Evolutionary conservation across 768 basidiomycete genomes (phyloP).

Genomic region (Phanerochaete carnosa): DNA sequence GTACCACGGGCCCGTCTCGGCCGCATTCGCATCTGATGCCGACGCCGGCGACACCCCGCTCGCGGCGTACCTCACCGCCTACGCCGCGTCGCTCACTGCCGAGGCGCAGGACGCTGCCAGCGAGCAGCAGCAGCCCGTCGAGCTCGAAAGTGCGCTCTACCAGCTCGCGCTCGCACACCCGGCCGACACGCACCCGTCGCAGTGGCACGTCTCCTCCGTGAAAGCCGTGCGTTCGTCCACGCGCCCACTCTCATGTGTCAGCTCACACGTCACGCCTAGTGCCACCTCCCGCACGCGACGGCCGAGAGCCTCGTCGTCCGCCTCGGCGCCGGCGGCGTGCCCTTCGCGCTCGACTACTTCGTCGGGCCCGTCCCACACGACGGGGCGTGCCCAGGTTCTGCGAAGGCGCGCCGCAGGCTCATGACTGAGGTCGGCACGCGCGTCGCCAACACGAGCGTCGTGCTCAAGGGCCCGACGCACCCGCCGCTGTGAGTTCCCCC

Average conservation of each 20-base stretch:
- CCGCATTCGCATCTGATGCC: conserved; percentile 30
- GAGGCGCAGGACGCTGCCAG: conserved; percentile 15
- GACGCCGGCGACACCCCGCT: conserved; percentile 33
- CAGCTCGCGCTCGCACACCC: conserved; percentile 65
- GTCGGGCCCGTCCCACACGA: conserved; percentile 64
- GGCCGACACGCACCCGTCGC: conserved; percentile 37
- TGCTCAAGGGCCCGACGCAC: conserved; percentile 39
- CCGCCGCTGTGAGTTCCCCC: conserved; percentile 55
- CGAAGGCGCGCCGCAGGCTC: conserved; percentile 7
- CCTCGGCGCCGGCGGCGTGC: conserved; percentile 37
- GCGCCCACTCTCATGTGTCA: not conserved
- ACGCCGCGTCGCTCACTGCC: conserved; percentile 37
- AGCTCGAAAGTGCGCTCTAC: not conserved
- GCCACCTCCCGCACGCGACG: conserved; percentile 54
- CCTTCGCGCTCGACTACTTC: conserved; percentile 73
- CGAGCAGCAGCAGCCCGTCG: not conserved
- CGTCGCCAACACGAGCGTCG: conserved; percentile 50
- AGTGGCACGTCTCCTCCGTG: conserved; percentile 59
- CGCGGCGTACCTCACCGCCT: conserved; percentile 43
- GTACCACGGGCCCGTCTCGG: not conserved
- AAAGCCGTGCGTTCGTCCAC: conserved; percentile 43
- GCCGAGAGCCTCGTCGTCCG: conserved; percentile 61
- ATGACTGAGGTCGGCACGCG: conserved; percentile 25
- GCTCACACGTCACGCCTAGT: conserved; percentile 39
- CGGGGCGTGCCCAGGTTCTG: conserved; percentile 53